phyloP scores from a whole-genome alignment of 805 yeast species.

The Metschnikowia baotianmanensis region DNA sequence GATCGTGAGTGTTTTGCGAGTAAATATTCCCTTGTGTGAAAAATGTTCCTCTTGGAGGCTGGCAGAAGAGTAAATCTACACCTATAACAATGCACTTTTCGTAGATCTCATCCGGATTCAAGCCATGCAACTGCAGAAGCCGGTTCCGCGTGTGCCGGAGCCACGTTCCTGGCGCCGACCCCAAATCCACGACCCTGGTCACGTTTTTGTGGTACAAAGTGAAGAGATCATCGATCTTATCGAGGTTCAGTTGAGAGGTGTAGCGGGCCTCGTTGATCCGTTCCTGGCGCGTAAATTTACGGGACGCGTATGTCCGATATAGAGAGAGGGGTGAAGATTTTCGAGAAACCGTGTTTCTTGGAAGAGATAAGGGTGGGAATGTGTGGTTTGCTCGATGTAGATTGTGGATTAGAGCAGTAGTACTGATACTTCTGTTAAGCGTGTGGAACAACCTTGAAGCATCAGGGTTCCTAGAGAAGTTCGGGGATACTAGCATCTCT shows the following conservation, averaged over 20 bases:
- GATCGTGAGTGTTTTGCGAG: slow-evolving; percentile 30
- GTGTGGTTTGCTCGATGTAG: too few species aligned
- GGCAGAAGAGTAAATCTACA: slow-evolving; percentile 62
- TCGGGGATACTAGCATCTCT: too few species aligned
- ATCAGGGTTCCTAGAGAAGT: too few species aligned
- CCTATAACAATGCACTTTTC: slow-evolving; percentile 37
- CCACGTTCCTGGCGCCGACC: slow-evolving; percentile 45
- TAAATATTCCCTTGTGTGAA: slow-evolving; percentile 87
- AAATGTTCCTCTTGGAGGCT: slow-evolving; percentile 78
- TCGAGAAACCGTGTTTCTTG: not conserved
- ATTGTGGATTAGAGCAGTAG: too few species aligned
- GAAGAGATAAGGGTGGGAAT: too few species aligned
- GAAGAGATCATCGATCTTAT: slow-evolving; percentile 28
- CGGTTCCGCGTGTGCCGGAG: slow-evolving; percentile 27
- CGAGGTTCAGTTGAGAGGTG: slow-evolving; percentile 26
- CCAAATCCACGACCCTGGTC: slow-evolving; percentile 37
- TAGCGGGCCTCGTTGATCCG: slow-evolving; percentile 24
- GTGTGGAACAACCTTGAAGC: too few species aligned
- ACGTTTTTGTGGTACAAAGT: slow-evolving; percentile 26
- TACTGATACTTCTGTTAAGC: too few species aligned
- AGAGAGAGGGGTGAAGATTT: not conserved
- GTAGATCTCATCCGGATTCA: slow-evolving; percentile 27
- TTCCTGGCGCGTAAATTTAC: slow-evolving; percentile 16
- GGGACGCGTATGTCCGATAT: slow-evolving; percentile 7
- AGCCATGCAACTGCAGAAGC: slow-evolving; percentile 29